Conservation (phyloP, 495 filamentous ascomycete species). For the Penicillium malachiteum region DNA sequence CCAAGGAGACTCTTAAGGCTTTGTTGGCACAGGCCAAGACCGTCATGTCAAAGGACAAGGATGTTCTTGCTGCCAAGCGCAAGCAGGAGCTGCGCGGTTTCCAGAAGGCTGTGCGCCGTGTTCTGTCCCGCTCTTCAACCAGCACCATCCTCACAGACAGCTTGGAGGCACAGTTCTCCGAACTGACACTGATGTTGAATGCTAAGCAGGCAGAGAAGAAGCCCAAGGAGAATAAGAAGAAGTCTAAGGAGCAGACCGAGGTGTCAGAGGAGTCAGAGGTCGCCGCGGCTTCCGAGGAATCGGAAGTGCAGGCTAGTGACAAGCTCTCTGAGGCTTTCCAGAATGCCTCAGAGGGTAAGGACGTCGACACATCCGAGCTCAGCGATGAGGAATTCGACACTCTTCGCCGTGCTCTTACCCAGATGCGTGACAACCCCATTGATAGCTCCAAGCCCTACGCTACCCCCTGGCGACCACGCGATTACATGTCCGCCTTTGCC, state of each 20-base stretch:
- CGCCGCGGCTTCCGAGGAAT: constrained; percentile 11
- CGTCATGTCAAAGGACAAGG: constrained; percentile 50
- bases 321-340: constrained; percentile 45
- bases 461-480: constrained; percentile 86
- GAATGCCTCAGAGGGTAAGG: constrained; percentile 36
- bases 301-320: constrained; percentile 27
- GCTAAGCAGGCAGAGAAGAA: constrained; percentile 37
- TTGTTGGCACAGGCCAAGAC: constrained; percentile 54
- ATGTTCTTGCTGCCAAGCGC: constrained; percentile 54
- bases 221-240: constrained; percentile 20
- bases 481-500: constrained; percentile 86
- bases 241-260: constrained; percentile 17
- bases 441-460: constrained; percentile 80
- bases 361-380: constrained; percentile 42
- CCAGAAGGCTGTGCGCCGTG: constrained; percentile 50
- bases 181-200: constrained; percentile 42
- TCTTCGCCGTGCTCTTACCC: constrained; percentile 48
- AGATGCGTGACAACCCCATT: constrained; percentile 67
- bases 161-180: constrained; percentile 52
- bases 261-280: background rate
- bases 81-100: constrained; percentile 64
- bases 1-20: constrained; percentile 47
- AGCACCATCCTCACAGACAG: constrained; percentile 45
- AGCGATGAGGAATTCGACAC: constrained; percentile 40
- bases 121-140: constrained; percentile 49